A percentile compares a stretch with the other conserved stretches of the same genome.
Evolutionary conservation across 257 asterid species (phyloP).

Genomic region (Primulina tabacum): DNA sequence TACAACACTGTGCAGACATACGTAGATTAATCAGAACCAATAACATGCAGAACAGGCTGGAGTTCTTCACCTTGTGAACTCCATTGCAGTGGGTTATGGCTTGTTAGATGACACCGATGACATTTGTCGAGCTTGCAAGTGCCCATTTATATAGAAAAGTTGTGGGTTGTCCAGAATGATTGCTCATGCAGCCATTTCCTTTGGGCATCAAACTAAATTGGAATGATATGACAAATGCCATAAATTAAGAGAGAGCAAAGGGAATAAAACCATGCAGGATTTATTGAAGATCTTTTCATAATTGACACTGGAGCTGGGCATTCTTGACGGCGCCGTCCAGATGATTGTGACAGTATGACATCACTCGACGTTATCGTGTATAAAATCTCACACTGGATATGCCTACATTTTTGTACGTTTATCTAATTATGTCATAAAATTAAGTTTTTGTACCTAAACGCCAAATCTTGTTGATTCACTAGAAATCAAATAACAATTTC

Average conservation of each 20-base stretch:
- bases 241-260: background rate
- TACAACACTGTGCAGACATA: background rate
- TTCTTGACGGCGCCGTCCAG: conserved; percentile 56
- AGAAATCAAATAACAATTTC: too few species aligned
- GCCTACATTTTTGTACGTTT: background rate
- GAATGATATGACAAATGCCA: conserved; percentile 26
- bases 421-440: too few species aligned
- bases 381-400: background rate
- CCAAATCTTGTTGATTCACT: too few species aligned
- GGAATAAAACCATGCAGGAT: background rate
- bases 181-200: conserved; percentile 32
- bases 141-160: conserved; percentile 32
- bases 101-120: background rate
- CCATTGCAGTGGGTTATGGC: background rate
- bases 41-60: background rate
- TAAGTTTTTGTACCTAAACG: too few species aligned
- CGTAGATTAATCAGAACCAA: background rate
- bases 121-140: background rate
- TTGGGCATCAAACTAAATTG: background rate
- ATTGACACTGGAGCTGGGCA: conserved; percentile 25
- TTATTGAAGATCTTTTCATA: background rate
- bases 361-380: conserved; percentile 23
- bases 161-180: conserved; percentile 24
- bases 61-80: background rate
- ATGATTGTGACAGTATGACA: conserved; percentile 36